Percentiles rank a stretch among this genome's conserved stretches.
These are phyloP conservation scores for Tetrapisispora namnaoensis DNA, from an alignment of 805 yeast species.

Conservation along the genomic window DNA sequence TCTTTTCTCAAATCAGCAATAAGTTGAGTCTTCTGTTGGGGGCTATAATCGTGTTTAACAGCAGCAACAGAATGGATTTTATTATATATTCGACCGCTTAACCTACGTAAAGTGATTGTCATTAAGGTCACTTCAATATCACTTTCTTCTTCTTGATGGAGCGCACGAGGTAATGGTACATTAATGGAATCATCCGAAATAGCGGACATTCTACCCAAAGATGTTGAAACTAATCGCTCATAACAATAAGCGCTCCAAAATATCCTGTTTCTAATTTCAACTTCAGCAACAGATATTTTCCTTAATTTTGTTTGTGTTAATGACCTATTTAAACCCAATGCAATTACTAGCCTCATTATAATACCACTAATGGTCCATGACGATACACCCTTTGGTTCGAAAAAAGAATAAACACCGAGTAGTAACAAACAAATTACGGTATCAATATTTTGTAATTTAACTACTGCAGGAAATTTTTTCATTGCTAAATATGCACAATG, in stretches of 20 bases:
- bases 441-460: slow-evolving; percentile 33
- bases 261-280: slow-evolving; percentile 36
- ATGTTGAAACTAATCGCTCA: slow-evolving; percentile 39
- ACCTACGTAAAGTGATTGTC: slow-evolving; percentile 35
- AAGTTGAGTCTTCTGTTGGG: slow-evolving; percentile 28
- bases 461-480: slow-evolving; percentile 31
- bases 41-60: slow-evolving; percentile 23
- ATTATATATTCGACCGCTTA: slow-evolving; percentile 40
- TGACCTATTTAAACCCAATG: slow-evolving; percentile 39
- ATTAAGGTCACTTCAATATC: slow-evolving; percentile 34
- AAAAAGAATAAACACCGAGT: slow-evolving; percentile 41
- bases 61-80: slow-evolving; percentile 39
- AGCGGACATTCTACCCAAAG: slow-evolving; percentile 41
- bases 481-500: slow-evolving; percentile 35
- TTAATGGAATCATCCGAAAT: slow-evolving; percentile 43
- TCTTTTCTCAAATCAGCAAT: slow-evolving; percentile 29
- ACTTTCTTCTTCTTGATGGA: slow-evolving; percentile 34
- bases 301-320: slow-evolving; percentile 23
- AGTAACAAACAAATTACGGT: slow-evolving; percentile 35
- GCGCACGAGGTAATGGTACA: slow-evolving; percentile 33
- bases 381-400: slow-evolving; percentile 39
- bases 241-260: slow-evolving; percentile 43
- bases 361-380: slow-evolving; percentile 47
- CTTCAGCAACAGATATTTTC: slow-evolving; percentile 27
- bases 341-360: slow-evolving; percentile 35